These are phyloP conservation scores for Rhizoctonia solani DNA, from an alignment of 1,284 basidiomycete genomes.

Conservation along the genomic window DNA sequence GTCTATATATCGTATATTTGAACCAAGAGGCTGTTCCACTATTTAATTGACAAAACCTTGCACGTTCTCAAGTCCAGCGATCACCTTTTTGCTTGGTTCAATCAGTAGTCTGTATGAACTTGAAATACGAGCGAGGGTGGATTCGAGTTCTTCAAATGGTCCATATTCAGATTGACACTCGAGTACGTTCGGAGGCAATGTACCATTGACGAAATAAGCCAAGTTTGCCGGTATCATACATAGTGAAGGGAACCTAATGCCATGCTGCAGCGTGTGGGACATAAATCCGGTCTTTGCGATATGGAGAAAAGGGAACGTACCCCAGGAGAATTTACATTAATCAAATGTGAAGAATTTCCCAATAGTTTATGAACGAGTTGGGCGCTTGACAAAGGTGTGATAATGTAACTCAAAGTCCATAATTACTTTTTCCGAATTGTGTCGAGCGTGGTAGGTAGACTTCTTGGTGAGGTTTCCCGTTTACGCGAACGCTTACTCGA, in stretches of 20 bases:
- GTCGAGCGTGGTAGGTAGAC: too few species aligned
- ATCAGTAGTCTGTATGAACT: background rate
- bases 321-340: background rate
- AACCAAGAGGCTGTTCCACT: background rate
- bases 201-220: background rate
- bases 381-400: slow-evolving; percentile 4
- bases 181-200: background rate
- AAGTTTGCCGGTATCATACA: background rate
- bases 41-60: background rate
- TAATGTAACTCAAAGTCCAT: background rate
- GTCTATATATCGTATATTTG: slow-evolving; percentile 7
- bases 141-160: background rate
- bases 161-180: slow-evolving; percentile 3
- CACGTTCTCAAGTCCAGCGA: background rate
- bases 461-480: too few species aligned
- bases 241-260: background rate
- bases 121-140: background rate
- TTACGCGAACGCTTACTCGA: background rate
- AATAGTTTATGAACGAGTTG: background rate
- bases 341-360: background rate
- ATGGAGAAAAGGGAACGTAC: background rate
- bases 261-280: background rate
- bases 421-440: too few species aligned
- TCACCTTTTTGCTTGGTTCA: slow-evolving; percentile 10
- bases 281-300: too few species aligned